Base-by-base conservation (phyloP, 352 stramenopile genomes). In the Aphanomyces astaci region DNA sequence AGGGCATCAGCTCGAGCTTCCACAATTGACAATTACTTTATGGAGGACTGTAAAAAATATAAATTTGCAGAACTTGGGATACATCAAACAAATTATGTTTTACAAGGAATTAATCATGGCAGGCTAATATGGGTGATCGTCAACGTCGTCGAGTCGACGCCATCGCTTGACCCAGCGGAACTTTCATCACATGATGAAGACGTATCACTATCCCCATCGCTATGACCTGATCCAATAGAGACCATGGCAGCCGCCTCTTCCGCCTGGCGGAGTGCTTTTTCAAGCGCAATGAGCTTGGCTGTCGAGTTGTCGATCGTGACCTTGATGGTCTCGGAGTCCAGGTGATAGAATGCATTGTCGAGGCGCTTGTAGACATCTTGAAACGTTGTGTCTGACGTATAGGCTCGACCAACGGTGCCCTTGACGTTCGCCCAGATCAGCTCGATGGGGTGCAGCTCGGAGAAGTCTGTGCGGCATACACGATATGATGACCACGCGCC, bases 381-480 rank as follows among this genome's bases (percentile, higher is more conserved):
- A 17, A 71, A 51, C 33, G 33, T 51, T 2, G 65, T 67, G 7
- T 17, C 11, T 9, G 40, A 45, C n/a, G 43, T 39, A 36, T 65
- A 65, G 13, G 49, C 39, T 24, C 65, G 53, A 5, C 52, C 65
- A n/a, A 71, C 45, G 10, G 49, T 60, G 28, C 65, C 65, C 36
- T 71, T 71, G 17, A 71, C 54, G 30, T 45, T 31, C 3, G 53
- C 65, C 65, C 65, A 71, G 24, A 71, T 24, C 5, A 66, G 40
- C 45, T 71, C 65, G 39, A 71, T 65, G 2, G 65, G 65, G 30
- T 54, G 46, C 10, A 54, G 46, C 4, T 54, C 46, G 7, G 46
- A 54, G 22, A 54, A 54, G 7, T 22, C 17, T 27, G 46, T 10
- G 24, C 46, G 7, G 46, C 7, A 19, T 24, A 54, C 17, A 54